Evolutionary conservation across 148 eudicot genomes (phyloP).

Genomic region (Silene conica): DNA sequence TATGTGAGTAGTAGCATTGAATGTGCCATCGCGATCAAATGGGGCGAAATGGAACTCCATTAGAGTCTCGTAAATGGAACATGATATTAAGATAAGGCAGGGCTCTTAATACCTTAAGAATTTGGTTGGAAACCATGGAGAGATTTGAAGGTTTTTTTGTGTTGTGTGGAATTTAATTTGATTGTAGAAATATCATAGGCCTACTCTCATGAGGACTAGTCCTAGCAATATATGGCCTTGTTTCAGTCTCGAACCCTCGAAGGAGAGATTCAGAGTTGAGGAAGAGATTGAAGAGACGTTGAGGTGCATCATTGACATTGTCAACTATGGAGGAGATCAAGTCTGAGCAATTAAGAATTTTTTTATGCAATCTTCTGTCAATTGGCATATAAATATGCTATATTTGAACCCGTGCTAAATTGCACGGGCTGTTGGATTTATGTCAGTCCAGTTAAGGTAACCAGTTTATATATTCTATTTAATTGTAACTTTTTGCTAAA

Average conservation of each 20-base stretch:
- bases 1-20: constrained; percentile 30
- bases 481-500: too few relatives aligned
- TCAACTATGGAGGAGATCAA: neutral
- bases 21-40: constrained; percentile 32
- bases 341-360: neutral
- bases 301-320: neutral
- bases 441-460: too few relatives aligned
- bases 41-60: constrained; percentile 25
- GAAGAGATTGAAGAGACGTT: neutral
- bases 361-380: too few relatives aligned
- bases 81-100: constrained; percentile 26
- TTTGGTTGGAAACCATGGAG: constrained; percentile 35
- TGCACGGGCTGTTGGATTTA: too few relatives aligned
- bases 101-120: constrained; percentile 33
- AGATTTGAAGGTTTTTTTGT: constrained; percentile 1
- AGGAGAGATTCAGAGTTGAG: neutral
- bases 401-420: too few relatives aligned
- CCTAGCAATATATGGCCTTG: constrained; percentile 8
- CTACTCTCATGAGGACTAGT: neutral
- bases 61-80: constrained; percentile 27
- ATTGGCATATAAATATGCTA: too few relatives aligned
- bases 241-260: neutral
- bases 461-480: too few relatives aligned
- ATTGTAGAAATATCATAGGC: constrained; percentile 11
- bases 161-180: neutral